These are phyloP conservation scores for Lachancea nothofagi DNA, from an alignment of 805 yeast genomes.

Conservation along the genomic window DNA sequence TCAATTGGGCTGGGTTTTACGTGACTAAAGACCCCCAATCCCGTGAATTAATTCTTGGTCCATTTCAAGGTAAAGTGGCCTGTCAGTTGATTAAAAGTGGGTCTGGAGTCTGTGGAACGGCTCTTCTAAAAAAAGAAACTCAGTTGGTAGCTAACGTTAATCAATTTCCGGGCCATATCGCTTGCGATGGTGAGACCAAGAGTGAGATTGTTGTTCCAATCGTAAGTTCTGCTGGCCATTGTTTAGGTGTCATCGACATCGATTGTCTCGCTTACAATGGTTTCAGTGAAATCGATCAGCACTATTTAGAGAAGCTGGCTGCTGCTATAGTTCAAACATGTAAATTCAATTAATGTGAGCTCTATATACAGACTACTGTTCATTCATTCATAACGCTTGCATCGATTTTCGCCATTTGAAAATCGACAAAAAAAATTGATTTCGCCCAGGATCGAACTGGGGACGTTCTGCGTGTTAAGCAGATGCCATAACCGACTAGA, in stretches of 20 bases:
- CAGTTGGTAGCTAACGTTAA: constrained; percentile 78
- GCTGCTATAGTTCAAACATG: constrained; percentile 47
- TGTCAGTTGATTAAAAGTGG: constrained; percentile 80
- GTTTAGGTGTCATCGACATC: constrained; percentile 78
- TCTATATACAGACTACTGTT: not conserved
- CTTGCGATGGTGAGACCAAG: constrained; percentile 92
- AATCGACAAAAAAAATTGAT: constrained; percentile 67
- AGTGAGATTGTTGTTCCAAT: constrained; percentile 94
- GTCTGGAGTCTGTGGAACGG: constrained; percentile 87
- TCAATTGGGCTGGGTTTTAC: constrained; percentile 95
- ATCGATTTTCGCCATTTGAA: no score
- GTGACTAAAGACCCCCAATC: constrained; percentile 37
- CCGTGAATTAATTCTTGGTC: constrained; percentile 66
- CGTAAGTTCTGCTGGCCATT: constrained; percentile 35
- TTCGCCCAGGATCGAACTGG: constrained; percentile 99
- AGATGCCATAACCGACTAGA: constrained; percentile 99
- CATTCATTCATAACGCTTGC: no score
- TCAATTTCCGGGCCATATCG: constrained; percentile 85
- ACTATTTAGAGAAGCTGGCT: constrained; percentile 57
- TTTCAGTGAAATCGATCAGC: constrained; percentile 58
- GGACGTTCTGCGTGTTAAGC: constrained; percentile 99
- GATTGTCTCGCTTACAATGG: constrained; percentile 67
- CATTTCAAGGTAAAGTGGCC: constrained; percentile 95
- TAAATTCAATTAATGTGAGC: constrained; percentile 36
- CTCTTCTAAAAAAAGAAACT: constrained; percentile 53